These are phyloP conservation scores for Melastoma malabathricum DNA, from an alignment of 345 rosid genomes.

Conservation along the genomic window DNA sequence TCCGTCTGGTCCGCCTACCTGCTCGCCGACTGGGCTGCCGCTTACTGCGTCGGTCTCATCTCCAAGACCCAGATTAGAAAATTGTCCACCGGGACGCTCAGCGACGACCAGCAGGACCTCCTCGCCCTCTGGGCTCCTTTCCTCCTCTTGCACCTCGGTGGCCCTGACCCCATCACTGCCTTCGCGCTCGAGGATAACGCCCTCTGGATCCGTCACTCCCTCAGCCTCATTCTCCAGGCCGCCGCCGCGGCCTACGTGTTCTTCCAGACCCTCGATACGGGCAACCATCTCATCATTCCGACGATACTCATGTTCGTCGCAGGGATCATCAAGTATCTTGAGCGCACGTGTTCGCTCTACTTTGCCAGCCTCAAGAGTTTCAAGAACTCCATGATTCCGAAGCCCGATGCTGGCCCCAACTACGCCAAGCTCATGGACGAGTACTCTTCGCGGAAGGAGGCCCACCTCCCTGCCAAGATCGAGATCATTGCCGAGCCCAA, in stretches of 20 bases:
- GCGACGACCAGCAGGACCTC: slow-evolving; percentile 17
- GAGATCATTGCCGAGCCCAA: slow-evolving; percentile 31
- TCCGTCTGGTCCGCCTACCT: slow-evolving; percentile 48
- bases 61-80: slow-evolving; percentile 20
- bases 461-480: slow-evolving; percentile 26
- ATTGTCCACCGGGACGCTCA: background rate
- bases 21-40: slow-evolving; percentile 51
- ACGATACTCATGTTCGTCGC: slow-evolving; percentile 9
- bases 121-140: slow-evolving; percentile 67
- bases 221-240: slow-evolving; percentile 30
- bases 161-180: slow-evolving; percentile 59
- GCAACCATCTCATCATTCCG: background rate
- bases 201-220: slow-evolving; percentile 49
- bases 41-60: slow-evolving; percentile 41
- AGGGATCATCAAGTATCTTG: slow-evolving; percentile 12
- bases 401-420: slow-evolving; percentile 53
- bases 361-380: slow-evolving; percentile 14
- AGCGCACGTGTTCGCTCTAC: slow-evolving; percentile 9
- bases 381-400: slow-evolving; percentile 42
- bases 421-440: slow-evolving; percentile 57
- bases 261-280: slow-evolving; percentile 1
- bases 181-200: slow-evolving; percentile 56
- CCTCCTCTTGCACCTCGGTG: slow-evolving; percentile 51
- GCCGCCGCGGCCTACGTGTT: slow-evolving; percentile 23
- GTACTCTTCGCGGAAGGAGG: slow-evolving; percentile 31